Evolutionary conservation across 768 basidiomycete genomes (phyloP), one percentile per base, ranked within the genome.

Genomic region (Collybiopsis confluens): DNA sequence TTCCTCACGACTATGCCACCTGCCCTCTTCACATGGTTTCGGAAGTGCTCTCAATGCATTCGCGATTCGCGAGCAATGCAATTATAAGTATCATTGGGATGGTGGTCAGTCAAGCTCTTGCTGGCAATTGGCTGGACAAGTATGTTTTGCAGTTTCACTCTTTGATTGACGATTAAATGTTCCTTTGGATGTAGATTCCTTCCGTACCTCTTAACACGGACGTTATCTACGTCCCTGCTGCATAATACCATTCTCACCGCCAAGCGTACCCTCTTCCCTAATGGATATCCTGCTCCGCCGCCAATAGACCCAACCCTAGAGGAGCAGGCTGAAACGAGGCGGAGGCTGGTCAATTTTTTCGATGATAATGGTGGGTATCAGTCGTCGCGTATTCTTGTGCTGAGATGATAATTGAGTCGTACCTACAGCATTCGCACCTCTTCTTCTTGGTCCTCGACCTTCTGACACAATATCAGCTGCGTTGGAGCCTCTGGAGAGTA

Each of bases 201-300:
- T 24, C 85, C 85, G 0, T 80, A 88, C 62, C 61, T 90, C 45
- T 70, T 97, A 45, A 74, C 77, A 57, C 73, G 72, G 0, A 68
- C 77, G 18, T 69, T 88, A 52, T 72, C 82, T 1, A 72, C 81
- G 4, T 56, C 72, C 4, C 77, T 79, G 46, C 65, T 90, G 23
- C 73, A 86, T 18, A 73, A 72, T 28, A 65, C 79, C 24, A 72
- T 84, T 35, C 78, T 81, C 35, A 63, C 76, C 4, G 70, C 83
- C 13, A 91, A 90, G 61, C 77, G 77, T 8, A 78, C 86, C 7
- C 74, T 98, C 24, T 98, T 96, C 64, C 95, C 96, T 3, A 84
- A 85, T 57, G 95, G 96, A 13, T 92, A 91, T 69, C 93, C 92
- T 1, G 89, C 80, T 0, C 82, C 85, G 0, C 68, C 83, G 1